Percentiles rank a stretch among this genome's conserved stretches.
phyloP scores from a whole-genome alignment of 2,329 filamentous ascomycete genomes.

The Neopestalotiopsis rosae region DNA sequence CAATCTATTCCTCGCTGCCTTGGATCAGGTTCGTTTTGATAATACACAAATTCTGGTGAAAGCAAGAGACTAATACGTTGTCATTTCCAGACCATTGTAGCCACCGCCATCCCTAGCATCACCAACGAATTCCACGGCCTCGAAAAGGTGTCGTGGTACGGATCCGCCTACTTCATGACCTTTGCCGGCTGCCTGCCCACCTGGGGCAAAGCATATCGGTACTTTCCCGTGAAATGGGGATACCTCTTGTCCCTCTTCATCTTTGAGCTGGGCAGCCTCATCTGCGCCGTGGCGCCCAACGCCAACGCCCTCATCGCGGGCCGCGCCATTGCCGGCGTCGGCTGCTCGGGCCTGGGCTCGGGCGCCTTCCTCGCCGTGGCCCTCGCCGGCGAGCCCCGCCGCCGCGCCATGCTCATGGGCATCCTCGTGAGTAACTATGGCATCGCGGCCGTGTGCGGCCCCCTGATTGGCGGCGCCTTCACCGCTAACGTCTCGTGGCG shows the following conservation, averaged over 20 bases:
- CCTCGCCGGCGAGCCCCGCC: constrained; percentile 19
- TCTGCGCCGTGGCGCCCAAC: constrained; percentile 58
- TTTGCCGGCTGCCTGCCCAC: constrained; percentile 44
- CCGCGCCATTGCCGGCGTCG: background rate
- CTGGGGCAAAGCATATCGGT: constrained; percentile 46
- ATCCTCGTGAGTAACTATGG: constrained; percentile 42
- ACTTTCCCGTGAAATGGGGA: constrained; percentile 40
- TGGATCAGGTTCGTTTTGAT: background rate
- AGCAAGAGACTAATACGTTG: background rate
- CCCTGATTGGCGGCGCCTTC: constrained; percentile 44
- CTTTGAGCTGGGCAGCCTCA: constrained; percentile 58
- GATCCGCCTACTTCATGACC: constrained; percentile 42
- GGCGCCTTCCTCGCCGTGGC: background rate
- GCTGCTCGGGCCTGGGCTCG: background rate
- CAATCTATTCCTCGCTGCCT: background rate
- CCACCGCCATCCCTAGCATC: constrained; percentile 42
- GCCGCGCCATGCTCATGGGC: constrained; percentile 40
- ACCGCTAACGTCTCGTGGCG: constrained; percentile 42
- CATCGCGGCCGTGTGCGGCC: constrained; percentile 40
- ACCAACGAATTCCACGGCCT: constrained; percentile 44
- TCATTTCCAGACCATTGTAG: background rate
- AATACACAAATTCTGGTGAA: background rate
- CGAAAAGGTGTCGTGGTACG: constrained; percentile 43
- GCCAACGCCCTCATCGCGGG: constrained; percentile 55
- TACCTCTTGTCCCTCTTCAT: constrained; percentile 35